Evolutionary conservation across 352 stramenopile species (phyloP).

Genomic region (Phytophthora macrochlamydospora): DNA sequence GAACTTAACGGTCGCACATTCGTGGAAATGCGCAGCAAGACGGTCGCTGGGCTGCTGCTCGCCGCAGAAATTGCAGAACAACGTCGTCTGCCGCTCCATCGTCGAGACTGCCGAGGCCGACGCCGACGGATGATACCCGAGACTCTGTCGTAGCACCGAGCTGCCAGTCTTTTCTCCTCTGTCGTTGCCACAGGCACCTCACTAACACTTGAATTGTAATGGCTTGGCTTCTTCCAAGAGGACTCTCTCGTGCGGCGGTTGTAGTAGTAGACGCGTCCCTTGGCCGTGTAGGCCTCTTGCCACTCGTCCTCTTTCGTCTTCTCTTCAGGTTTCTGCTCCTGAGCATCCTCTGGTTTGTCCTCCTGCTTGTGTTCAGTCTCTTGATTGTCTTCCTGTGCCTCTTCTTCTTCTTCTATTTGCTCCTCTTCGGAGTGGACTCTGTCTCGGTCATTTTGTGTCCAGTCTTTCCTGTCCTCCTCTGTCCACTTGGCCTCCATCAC

Average conservation of each 20-base stretch:
- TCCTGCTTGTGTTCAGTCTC: constrained; percentile 9
- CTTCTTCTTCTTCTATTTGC: constrained; percentile 10
- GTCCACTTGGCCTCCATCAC: constrained; percentile 46
- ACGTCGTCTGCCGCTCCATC: constrained; percentile 39
- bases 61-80: constrained; percentile 86
- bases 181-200: constrained; percentile 14
- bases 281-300: constrained; percentile 84
- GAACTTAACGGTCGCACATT: constrained; percentile 50
- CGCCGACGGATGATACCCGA: constrained; percentile 35
- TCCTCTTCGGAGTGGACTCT: constrained; percentile 14
- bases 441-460: constrained; percentile 6
- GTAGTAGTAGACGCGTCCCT: constrained; percentile 90
- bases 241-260: constrained; percentile 85
- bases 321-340: constrained; percentile 13
- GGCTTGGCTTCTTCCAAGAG: constrained; percentile 73
- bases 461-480: constrained; percentile 21
- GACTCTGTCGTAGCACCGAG: constrained; percentile 33
- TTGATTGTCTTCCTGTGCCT: not conserved
- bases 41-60: constrained; percentile 35
- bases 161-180: constrained; percentile 9
- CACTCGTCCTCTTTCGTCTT: constrained; percentile 56
- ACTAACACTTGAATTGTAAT: constrained; percentile 20
- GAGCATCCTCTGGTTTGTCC: constrained; percentile 1
- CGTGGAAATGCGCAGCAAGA: constrained; percentile 48
- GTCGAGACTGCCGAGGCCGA: constrained; percentile 16